These are phyloP conservation scores for Phyllosticta citribraziliensis DNA, from an alignment of 2,329 filamentous ascomycete genomes.

Conservation along the genomic window DNA sequence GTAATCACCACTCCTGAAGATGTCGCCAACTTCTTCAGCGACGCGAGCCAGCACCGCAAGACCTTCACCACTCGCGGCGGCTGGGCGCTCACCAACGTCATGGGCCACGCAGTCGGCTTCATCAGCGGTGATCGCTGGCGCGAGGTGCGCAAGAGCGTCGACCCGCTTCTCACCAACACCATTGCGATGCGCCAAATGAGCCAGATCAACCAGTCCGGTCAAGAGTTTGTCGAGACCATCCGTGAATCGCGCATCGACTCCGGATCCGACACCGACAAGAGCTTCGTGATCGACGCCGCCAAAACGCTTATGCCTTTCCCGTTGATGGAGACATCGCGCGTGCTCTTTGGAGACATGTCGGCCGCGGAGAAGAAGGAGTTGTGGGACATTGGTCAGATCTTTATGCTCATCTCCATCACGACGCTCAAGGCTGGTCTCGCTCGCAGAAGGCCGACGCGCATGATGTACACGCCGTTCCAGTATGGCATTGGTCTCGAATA, in stretches of 20 bases:
- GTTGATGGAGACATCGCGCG: conserved; percentile 2
- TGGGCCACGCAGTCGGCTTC: conserved; percentile 3
- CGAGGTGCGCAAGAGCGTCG: background rate
- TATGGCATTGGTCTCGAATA: background rate
- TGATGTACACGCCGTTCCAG: background rate
- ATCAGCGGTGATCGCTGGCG: conserved; percentile 8
- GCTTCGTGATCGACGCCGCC: conserved; percentile 3
- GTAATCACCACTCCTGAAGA: conserved; percentile 7
- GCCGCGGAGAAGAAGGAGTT: conserved; percentile 1
- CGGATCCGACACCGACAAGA: background rate
- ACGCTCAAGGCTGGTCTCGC: background rate
- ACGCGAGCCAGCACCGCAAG: conserved; percentile 5
- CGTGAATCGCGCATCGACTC: background rate
- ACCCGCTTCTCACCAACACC: conserved; percentile 4
- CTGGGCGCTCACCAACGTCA: conserved; percentile 8
- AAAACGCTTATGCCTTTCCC: conserved; percentile 8
- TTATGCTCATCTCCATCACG: background rate
- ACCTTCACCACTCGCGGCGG: background rate
- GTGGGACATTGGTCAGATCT: conserved; percentile 8
- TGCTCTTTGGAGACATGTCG: conserved; percentile 3
- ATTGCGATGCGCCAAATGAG: background rate
- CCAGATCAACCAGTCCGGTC: background rate
- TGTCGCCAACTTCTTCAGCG: conserved; percentile 1
- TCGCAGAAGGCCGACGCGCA: background rate
- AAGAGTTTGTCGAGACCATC: background rate